Conservation (phyloP, 2,329 filamentous ascomycete species). For the Aspergillus transmontanensis region DNA sequence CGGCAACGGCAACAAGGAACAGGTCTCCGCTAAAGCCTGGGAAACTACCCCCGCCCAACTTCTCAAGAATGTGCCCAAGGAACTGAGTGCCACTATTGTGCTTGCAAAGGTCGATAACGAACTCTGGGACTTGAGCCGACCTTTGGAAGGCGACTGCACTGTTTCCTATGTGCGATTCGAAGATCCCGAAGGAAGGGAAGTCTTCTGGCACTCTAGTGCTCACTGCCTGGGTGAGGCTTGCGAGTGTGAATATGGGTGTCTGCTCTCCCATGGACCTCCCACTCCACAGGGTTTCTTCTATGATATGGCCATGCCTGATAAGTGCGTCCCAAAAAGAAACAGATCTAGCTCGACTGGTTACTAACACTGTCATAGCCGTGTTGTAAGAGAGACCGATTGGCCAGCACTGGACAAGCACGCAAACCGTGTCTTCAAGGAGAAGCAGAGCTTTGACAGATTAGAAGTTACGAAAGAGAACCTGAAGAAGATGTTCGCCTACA, state of each 20-base stretch:
- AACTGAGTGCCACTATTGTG: conserved; percentile 79
- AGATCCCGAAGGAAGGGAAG: conserved; percentile 75
- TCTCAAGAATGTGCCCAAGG: conserved; percentile 79
- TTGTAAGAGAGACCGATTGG: conserved; percentile 76
- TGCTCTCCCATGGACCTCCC: conserved; percentile 90
- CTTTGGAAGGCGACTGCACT: conserved; percentile 83
- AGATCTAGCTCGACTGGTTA: conserved; percentile 14
- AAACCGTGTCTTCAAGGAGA: conserved; percentile 87
- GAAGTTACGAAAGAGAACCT: conserved; percentile 88
- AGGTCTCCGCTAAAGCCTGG: conserved; percentile 72
- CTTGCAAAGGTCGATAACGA: conserved; percentile 76
- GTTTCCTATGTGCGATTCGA: conserved; percentile 85
- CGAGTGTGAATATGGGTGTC: conserved; percentile 87
- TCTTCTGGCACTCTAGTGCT: conserved; percentile 97
- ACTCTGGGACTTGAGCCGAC: conserved; percentile 91
- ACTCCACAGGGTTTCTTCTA: conserved; percentile 95
- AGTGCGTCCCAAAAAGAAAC: conserved; percentile 37
- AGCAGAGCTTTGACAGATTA: conserved; percentile 90
- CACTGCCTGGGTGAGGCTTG: conserved; percentile 95
- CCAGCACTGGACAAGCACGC: conserved; percentile 81
- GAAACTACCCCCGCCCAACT: conserved; percentile 84
- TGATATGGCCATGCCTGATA: conserved; percentile 83
- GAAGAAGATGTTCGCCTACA: conserved; percentile 95
- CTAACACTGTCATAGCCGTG: conserved; percentile 44
- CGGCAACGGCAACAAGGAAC: conserved; percentile 43